phyloP scores from a whole-genome alignment of 306 rosid genomes.

The Phaseolus lunatus region DNA sequence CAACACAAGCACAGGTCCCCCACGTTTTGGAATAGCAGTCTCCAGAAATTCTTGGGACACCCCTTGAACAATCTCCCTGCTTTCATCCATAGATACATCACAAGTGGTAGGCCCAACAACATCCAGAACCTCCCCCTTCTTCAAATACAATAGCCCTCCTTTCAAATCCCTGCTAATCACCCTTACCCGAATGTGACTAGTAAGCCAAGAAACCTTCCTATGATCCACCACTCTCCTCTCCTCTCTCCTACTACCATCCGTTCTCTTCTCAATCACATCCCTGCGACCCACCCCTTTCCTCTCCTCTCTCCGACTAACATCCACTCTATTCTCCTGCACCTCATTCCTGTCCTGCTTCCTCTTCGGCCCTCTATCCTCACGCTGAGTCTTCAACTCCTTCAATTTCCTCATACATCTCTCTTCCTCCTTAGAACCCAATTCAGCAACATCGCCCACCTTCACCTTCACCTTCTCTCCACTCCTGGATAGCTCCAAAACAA shows the following conservation, averaged over 20 bases:
- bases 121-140: constrained; percentile 83
- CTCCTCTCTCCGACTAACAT: constrained; percentile 12
- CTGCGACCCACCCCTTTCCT: constrained; percentile 36
- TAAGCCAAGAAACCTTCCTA: constrained; percentile 66
- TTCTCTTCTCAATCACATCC: constrained; percentile 22
- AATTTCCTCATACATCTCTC: constrained; percentile 66
- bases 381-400: constrained; percentile 55
- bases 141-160: constrained; percentile 75
- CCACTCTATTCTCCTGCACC: constrained; percentile 2
- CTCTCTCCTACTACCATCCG: constrained; percentile 22
- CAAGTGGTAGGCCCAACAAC: constrained; percentile 79
- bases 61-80: constrained; percentile 80
- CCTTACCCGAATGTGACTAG: constrained; percentile 81
- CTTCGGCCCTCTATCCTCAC: constrained; percentile 34
- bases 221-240: constrained; percentile 29
- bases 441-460: constrained; percentile 53
- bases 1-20: constrained; percentile 82
- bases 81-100: constrained; percentile 83
- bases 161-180: constrained; percentile 69
- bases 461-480: constrained; percentile 57
- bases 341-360: constrained; percentile 31
- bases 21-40: constrained; percentile 77
- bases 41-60: constrained; percentile 78
- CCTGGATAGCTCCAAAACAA: constrained; percentile 57
- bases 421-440: constrained; percentile 72